A percentile compares a stretch with the other conserved stretches of the same genome.
Conservation (phyloP, 495 filamentous ascomycete genomes). For the Pseudoneurospora amorphoporcata region DNA sequence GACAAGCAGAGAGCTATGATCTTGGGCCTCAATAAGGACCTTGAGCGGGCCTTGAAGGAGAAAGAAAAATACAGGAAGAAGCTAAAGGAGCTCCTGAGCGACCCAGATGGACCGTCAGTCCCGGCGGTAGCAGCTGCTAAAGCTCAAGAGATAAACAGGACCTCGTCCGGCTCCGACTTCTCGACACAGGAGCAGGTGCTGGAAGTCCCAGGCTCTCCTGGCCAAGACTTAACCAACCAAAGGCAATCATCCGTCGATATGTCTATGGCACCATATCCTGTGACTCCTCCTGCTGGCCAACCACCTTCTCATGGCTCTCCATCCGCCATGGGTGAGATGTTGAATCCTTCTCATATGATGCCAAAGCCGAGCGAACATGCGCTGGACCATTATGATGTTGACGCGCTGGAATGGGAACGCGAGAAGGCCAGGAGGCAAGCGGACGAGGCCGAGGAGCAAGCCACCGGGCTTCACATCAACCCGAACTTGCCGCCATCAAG, state of each 20-base stretch:
- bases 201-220: conserved; percentile 33
- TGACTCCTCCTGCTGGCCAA: conserved; percentile 41
- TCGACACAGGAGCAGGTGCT: conserved; percentile 21
- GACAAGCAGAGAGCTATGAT: conserved; percentile 95
- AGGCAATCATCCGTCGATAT: conserved; percentile 43
- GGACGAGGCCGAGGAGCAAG: conserved; percentile 24
- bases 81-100: conserved; percentile 58
- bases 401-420: conserved; percentile 35
- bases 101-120: conserved; percentile 15
- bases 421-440: conserved; percentile 32
- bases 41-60: conserved; percentile 84
- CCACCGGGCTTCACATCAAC: conserved; percentile 28
- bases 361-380: conserved; percentile 44
- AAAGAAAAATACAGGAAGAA: conserved; percentile 92
- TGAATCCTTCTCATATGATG: conserved; percentile 43
- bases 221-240: conserved; percentile 29
- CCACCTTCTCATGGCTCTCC: conserved; percentile 13
- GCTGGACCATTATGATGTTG: conserved; percentile 40
- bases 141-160: conserved; percentile 1
- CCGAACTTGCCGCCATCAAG: conserved; percentile 37
- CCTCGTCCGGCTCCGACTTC: neutral
- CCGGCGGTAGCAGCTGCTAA: conserved; percentile 8
- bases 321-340: conserved; percentile 29
- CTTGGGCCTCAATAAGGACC: conserved; percentile 84
- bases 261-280: conserved; percentile 45